Evolutionary conservation across 352 stramenopile species (phyloP).

Genomic region (Phytopythium aichiense): DNA sequence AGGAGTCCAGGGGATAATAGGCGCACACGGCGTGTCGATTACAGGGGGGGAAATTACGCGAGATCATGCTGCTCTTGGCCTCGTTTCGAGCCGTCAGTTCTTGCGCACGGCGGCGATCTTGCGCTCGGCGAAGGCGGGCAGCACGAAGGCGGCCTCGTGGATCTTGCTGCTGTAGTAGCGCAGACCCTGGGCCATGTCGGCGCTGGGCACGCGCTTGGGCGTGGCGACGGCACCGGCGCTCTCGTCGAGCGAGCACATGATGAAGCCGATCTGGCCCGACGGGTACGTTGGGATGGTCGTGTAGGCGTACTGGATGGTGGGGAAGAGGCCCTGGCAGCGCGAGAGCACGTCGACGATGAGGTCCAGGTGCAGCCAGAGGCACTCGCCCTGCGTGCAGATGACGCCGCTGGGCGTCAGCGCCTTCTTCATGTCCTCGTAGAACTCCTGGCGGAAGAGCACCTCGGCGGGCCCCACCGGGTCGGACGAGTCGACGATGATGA

Average conservation of each 20-base stretch:
- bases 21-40: neutral
- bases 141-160: constrained; percentile 95
- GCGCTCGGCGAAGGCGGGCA: constrained; percentile 92
- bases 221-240: constrained; percentile 46
- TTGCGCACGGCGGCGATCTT: constrained; percentile 81
- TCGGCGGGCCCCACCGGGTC: constrained; percentile 95
- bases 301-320: constrained; percentile 97
- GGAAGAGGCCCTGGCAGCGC: constrained; percentile 89
- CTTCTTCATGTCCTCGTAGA: constrained; percentile 94
- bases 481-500: constrained; percentile 97
- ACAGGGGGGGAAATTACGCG: constrained; percentile 12
- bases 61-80: neutral
- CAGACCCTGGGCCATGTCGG: constrained; percentile 66
- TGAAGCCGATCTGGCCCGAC: constrained; percentile 98
- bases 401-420: constrained; percentile 83
- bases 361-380: constrained; percentile 97
- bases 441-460: constrained; percentile 93
- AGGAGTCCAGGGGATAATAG: neutral
- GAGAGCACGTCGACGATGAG: constrained; percentile 95
- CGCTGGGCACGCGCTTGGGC: constrained; percentile 61
- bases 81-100: constrained; percentile 20
- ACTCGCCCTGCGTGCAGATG: constrained; percentile 95
- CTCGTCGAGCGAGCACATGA: constrained; percentile 87
- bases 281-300: constrained; percentile 99
- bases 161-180: constrained; percentile 95